Conservation (phyloP, 225 moss, liverwort and hornwort genomes). For the Marchantia polymorpha region DNA sequence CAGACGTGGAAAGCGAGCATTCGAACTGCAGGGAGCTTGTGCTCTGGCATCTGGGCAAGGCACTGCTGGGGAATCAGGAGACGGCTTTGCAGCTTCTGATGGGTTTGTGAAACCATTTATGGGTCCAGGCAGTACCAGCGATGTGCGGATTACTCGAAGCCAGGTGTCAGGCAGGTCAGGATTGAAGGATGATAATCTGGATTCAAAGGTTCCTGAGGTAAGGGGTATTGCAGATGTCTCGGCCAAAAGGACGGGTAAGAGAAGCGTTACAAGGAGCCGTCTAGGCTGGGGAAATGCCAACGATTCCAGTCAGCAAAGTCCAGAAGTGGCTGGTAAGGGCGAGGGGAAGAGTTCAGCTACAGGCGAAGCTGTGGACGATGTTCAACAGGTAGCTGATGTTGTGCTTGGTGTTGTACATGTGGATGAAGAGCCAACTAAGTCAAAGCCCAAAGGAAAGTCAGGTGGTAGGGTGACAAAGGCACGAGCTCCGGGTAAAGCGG, state of each 20-base stretch:
- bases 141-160: conserved; percentile 49
- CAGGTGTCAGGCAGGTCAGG: conserved; percentile 29
- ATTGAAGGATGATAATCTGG: conserved; percentile 15
- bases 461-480: conserved; percentile 24
- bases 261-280: conserved; percentile 44
- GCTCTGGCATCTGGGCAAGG: conserved; percentile 12
- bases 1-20: conserved; percentile 29
- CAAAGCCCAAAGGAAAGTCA: conserved; percentile 16
- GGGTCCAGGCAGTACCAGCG: conserved; percentile 17
- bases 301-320: conserved; percentile 33
- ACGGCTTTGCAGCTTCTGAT: conserved; percentile 20
- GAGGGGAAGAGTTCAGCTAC: background rate
- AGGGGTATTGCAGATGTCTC: conserved; percentile 26
- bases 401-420: background rate
- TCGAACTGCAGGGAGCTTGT: conserved; percentile 16
- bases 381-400: background rate
- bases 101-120: conserved; percentile 6
- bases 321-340: conserved; percentile 25
- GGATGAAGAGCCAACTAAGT: background rate
- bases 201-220: conserved; percentile 16
- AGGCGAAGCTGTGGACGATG: conserved; percentile 10
- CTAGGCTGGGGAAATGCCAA: conserved; percentile 44
- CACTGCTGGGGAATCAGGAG: conserved; percentile 16
- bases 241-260: conserved; percentile 46
- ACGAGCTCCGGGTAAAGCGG: conserved; percentile 12